Conservation (phyloP, 441 rosid genomes). For the Raphanus hybrid region DNA sequence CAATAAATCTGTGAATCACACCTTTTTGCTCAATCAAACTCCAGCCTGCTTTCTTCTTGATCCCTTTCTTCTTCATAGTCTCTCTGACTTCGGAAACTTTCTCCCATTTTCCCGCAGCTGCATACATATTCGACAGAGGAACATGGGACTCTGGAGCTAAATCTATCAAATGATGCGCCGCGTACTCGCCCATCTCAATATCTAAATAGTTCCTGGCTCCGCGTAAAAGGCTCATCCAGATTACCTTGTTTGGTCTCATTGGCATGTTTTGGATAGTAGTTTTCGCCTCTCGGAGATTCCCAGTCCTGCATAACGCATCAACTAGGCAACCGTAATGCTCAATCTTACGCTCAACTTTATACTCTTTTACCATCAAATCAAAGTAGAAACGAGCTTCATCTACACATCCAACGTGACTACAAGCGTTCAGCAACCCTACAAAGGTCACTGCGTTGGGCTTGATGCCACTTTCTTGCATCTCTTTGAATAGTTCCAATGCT, state of each 20-base stretch:
- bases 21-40: conserved; percentile 2
- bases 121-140: conserved; percentile 2
- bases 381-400: conserved; percentile 1
- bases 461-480: conserved; percentile 43
- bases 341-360: conserved; percentile 1
- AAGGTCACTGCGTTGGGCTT: background rate
- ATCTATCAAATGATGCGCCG: background rate
- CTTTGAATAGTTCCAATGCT: conserved; percentile 46
- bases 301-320: conserved; percentile 4
- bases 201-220: conserved; percentile 1
- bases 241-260: background rate
- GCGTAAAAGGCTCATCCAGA: conserved; percentile 3
- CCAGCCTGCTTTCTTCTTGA: background rate
- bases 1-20: background rate
- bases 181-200: conserved; percentile 2
- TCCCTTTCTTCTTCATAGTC: background rate
- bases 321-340: conserved; percentile 1
- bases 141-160: background rate
- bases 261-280: background rate
- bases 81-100: conserved; percentile 1
- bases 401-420: background rate
- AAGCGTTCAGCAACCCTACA: background rate
- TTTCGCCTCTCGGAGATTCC: background rate
- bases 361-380: background rate
- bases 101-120: conserved; percentile 5